phyloP scores from a whole-genome alignment of 331 rosid genomes.

The Acacia pycnantha region DNA sequence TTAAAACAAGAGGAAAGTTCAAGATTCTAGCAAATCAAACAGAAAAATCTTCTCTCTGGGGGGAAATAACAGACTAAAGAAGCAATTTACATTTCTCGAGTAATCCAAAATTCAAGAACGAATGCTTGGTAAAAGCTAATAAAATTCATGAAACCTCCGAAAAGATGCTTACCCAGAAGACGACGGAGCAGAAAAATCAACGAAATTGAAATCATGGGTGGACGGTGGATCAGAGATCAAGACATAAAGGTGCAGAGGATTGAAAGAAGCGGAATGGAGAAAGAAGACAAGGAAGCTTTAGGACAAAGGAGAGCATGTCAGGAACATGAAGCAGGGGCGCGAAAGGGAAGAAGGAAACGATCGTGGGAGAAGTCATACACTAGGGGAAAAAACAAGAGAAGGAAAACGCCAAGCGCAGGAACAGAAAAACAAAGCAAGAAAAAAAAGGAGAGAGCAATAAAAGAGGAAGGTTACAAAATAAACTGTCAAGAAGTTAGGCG shows the following conservation, averaged over 20 bases:
- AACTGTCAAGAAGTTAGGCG: background rate
- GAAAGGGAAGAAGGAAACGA: background rate
- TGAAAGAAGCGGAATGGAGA: background rate
- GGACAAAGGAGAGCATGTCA: background rate
- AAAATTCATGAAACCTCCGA: background rate
- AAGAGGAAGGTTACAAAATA: conserved; percentile 15
- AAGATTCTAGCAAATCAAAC: background rate
- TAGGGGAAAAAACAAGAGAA: background rate
- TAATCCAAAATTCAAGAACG: background rate
- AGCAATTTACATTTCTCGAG: background rate
- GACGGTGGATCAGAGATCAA: conserved; percentile 10
- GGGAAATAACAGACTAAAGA: background rate
- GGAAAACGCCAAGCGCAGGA: background rate
- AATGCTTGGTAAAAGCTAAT: background rate
- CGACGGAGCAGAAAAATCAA: background rate
- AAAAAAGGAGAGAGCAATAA: conserved; percentile 7
- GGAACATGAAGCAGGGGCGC: background rate
- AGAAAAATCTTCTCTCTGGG: background rate
- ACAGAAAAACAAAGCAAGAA: background rate
- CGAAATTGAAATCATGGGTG: conserved; percentile 28
- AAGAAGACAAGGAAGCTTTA: background rate
- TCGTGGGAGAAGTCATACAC: background rate
- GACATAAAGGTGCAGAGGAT: background rate
- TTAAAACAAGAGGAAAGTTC: background rate
- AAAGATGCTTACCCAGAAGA: conserved; percentile 19